Conservation (phyloP, 495 filamentous ascomycete genomes). For the Xylaria cubensis region DNA sequence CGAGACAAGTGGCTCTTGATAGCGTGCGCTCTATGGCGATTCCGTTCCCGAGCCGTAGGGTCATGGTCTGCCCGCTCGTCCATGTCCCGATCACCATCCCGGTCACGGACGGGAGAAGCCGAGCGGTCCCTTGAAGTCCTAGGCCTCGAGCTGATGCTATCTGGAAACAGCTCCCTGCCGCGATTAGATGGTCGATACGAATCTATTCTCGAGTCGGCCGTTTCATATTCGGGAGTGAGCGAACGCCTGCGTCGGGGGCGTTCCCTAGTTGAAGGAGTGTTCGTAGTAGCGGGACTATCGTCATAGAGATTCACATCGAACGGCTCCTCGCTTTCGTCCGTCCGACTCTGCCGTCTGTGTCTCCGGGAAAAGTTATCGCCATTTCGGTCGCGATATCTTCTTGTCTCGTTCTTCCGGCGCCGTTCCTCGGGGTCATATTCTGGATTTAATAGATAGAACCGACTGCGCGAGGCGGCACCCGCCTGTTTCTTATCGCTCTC, state of each 20-base stretch:
- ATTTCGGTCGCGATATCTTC: slow-evolving; percentile 64
- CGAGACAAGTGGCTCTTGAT: slow-evolving; percentile 50
- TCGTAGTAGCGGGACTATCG: slow-evolving; percentile 56
- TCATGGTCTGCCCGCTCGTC: slow-evolving; percentile 44
- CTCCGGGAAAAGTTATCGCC: slow-evolving; percentile 64
- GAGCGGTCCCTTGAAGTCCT: slow-evolving; percentile 64
- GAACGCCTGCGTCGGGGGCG: slow-evolving; percentile 42
- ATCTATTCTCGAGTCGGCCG: slow-evolving; percentile 37
- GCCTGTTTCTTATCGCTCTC: slow-evolving; percentile 77
- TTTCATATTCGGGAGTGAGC: slow-evolving; percentile 42
- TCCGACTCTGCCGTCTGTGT: slow-evolving; percentile 44
- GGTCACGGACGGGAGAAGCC: slow-evolving; percentile 74
- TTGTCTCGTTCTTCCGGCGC: slow-evolving; percentile 55
- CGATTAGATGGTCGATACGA: slow-evolving; percentile 42
- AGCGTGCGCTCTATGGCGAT: slow-evolving; percentile 53
- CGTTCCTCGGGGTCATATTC: slow-evolving; percentile 84
- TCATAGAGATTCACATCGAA: slow-evolving; percentile 83
- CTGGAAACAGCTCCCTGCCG: slow-evolving; percentile 63
- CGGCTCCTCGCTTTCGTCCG: slow-evolving; percentile 56
- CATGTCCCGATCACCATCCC: slow-evolving; percentile 62
- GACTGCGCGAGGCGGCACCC: slow-evolving; percentile 78
- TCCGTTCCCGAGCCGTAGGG: slow-evolving; percentile 41
- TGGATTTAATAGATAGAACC: slow-evolving; percentile 90
- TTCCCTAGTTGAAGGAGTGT: slow-evolving; percentile 24
- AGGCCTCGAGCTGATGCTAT: slow-evolving; percentile 35